Conservation (phyloP, 1,284 basidiomycete genomes). For the Singerocomus rubriflavus region DNA sequence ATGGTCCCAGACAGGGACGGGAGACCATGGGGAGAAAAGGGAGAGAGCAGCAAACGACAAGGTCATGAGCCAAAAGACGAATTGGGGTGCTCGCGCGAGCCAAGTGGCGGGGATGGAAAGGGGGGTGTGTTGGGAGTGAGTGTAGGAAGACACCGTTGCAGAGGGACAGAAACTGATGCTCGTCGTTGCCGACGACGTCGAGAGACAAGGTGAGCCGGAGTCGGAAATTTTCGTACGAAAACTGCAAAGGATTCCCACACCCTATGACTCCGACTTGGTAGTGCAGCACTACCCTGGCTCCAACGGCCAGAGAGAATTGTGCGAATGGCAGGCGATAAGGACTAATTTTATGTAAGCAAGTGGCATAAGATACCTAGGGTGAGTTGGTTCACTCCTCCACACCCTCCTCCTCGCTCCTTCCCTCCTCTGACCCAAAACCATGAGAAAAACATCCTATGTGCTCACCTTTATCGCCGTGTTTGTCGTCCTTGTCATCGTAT, state of each 20-base stretch:
- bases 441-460: slow-evolving; percentile 66
- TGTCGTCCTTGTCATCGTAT: slow-evolving; percentile 50
- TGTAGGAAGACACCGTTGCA: slow-evolving; percentile 31
- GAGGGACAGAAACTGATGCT: slow-evolving; percentile 12
- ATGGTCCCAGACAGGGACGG: slow-evolving; percentile 48
- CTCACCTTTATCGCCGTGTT: slow-evolving; percentile 54
- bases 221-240: slow-evolving; percentile 28
- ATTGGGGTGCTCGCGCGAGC: slow-evolving; percentile 12
- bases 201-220: slow-evolving; percentile 23
- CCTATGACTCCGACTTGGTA: too few species aligned
- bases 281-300: too few species aligned
- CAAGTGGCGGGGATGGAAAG: slow-evolving; percentile 13
- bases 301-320: slow-evolving; percentile 24
- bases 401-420: background rate
- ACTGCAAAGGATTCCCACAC: slow-evolving; percentile 13
- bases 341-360: slow-evolving; percentile 7
- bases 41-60: slow-evolving; percentile 60
- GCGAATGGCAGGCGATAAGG: slow-evolving; percentile 27
- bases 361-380: too few species aligned
- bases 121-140: slow-evolving; percentile 18
- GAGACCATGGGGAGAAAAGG: slow-evolving; percentile 57
- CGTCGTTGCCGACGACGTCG: slow-evolving; percentile 22
- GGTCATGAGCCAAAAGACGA: slow-evolving; percentile 54
- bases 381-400: too few species aligned
- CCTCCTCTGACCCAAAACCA: slow-evolving; percentile 25